Evolutionary conservation across 176 grass and related monocot species (phyloP), one percentile per base, ranked within the genome.

Genomic region (Avena eriantha): DNA sequence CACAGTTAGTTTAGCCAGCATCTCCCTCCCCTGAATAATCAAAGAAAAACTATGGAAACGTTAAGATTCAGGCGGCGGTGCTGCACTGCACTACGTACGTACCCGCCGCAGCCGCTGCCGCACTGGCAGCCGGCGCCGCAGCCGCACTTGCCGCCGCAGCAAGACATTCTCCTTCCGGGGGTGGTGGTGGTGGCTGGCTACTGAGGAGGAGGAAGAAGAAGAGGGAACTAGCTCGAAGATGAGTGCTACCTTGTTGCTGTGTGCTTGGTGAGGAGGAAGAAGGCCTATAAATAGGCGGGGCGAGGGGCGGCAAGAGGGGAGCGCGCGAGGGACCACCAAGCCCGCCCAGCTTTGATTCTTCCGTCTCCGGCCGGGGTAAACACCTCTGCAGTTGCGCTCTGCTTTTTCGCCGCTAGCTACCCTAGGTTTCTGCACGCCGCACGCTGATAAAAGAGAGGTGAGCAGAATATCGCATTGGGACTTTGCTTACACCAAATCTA

Each of bases 141-240:
- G 6, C 90, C 90, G 78, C 97, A 98, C 29, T 86, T 96, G n/a
- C 94, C 97, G 15, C 73, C 26, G 86, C 97, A 96, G 94, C 97
- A 93, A 93, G 93, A 98, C 91, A 93, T 93, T 10, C 73, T 87
- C 65, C 31, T 22, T 51, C 14, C 14, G 48, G 14, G 76, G 13
- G 6, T 10, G 10, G 55, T 61, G 47, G 43, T 43, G 46, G 6
- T 29, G n/a, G n/a, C n/a, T 26, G 36, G 36, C 36, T 55, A 39
- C 76, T 22, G 50, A 26, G 31, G 66, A 70, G 17, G 34, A 0
- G 0, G 35, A 45, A 10, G n/a, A 16, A 18, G 24, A 21, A 74
- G 39, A 3, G 4, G 21, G 36, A 22, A 19, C 26, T 66, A 15
- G 12, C 22, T 33, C 43, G 13, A 4, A 3, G 73, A 33, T 35